phyloP scores from a whole-genome alignment of 2,329 filamentous ascomycete genomes.

The Geosmithia flava region DNA sequence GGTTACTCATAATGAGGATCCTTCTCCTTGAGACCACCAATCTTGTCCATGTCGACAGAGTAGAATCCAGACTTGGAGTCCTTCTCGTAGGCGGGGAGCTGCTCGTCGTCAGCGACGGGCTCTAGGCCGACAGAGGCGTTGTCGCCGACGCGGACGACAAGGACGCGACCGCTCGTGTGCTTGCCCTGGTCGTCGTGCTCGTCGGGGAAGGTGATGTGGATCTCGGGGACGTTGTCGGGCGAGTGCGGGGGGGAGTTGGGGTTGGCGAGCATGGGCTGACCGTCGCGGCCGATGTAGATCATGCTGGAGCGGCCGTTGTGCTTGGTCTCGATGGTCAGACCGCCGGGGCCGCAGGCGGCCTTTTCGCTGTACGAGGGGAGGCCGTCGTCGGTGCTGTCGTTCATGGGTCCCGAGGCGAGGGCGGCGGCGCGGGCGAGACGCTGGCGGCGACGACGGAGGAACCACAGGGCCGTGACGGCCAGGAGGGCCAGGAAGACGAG shows the following conservation, averaged over 20 bases:
- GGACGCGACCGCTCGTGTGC: slow-evolving; percentile 72
- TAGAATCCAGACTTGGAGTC: slow-evolving; percentile 72
- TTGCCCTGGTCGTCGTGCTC: slow-evolving; percentile 82
- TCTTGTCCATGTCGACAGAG: slow-evolving; percentile 86
- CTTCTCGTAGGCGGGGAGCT: slow-evolving; percentile 81
- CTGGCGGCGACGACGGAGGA: slow-evolving; percentile 46
- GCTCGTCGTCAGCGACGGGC: slow-evolving; percentile 60
- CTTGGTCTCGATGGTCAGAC: slow-evolving; percentile 46
- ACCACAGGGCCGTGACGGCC: slow-evolving; percentile 54
- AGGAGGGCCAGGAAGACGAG: slow-evolving; percentile 62
- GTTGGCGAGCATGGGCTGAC: slow-evolving; percentile 61
- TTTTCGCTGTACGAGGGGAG: slow-evolving; percentile 60
- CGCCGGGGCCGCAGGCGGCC: slow-evolving; percentile 27
- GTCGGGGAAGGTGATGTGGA: slow-evolving; percentile 95
- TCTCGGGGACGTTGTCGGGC: slow-evolving; percentile 80
- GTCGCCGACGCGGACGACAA: slow-evolving; percentile 85
- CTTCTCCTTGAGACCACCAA: slow-evolving; percentile 92
- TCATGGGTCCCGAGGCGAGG: slow-evolving; percentile 26
- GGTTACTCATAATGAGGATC: slow-evolving; percentile 22
- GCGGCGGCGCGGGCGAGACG: slow-evolving; percentile 50
- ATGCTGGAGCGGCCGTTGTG: slow-evolving; percentile 52
- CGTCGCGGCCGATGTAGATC: slow-evolving; percentile 69
- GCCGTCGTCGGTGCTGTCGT: slow-evolving; percentile 37
- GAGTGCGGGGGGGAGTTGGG: slow-evolving; percentile 64
- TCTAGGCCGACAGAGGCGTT: slow-evolving; percentile 76